These are phyloP conservation scores for Salvia splendens DNA, from an alignment of 257 asterid genomes.

Conservation along the genomic window DNA sequence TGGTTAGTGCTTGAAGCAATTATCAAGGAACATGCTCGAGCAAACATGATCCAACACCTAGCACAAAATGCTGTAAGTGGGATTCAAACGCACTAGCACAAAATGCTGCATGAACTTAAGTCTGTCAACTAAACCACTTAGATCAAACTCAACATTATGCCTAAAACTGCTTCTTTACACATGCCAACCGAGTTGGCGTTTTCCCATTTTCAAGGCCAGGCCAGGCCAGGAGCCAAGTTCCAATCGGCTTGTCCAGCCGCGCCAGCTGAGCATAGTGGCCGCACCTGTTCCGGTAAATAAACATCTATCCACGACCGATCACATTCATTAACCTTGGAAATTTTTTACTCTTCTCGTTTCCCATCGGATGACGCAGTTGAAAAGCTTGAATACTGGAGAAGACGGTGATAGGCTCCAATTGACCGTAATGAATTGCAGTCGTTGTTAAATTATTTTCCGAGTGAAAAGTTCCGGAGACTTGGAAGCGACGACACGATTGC, in stretches of 20 bases:
- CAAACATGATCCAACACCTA: background rate
- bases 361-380: conserved; percentile 43
- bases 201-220: conserved; percentile 41
- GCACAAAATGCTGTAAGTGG: too few relatives aligned
- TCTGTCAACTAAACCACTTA: too few relatives aligned
- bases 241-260: conserved; percentile 85
- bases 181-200: too few relatives aligned
- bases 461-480: conserved; percentile 23
- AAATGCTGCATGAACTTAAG: too few relatives aligned
- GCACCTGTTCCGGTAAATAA: conserved; percentile 60
- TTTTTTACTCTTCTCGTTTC: conserved; percentile 37
- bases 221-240: conserved; percentile 97
- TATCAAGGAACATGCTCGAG: background rate
- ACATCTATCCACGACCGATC: conserved; percentile 70
- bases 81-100: too few relatives aligned
- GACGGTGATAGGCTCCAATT: conserved; percentile 37
- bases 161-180: too few relatives aligned
- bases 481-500: conserved; percentile 21
- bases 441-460: conserved; percentile 23
- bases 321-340: conserved; percentile 21
- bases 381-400: conserved; percentile 37
- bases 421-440: conserved; percentile 27
- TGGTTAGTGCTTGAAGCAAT: background rate
- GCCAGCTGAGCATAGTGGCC: conserved; percentile 83
- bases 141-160: too few relatives aligned